phyloP scores from a whole-genome alignment of 495 filamentous ascomycete genomes.

The Hyphodiscus hymeniophilus region DNA sequence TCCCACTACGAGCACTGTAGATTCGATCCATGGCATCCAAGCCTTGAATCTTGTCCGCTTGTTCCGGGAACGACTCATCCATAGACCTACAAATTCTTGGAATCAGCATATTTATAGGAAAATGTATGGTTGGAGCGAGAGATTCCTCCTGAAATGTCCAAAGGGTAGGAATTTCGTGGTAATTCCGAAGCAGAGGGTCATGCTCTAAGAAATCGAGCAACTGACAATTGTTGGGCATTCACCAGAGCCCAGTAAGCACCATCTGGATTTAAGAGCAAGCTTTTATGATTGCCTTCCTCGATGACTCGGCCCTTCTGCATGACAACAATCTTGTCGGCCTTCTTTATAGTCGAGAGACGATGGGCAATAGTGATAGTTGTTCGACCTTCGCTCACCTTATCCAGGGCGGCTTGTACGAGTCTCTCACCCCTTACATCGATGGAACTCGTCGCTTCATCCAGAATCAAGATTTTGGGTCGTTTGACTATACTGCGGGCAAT shows the following conservation, averaged over 20 bases:
- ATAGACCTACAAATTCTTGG: too few relatives aligned
- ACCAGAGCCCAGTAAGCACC: conserved; percentile 42
- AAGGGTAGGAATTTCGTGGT: too few relatives aligned
- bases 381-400: conserved; percentile 50
- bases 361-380: conserved; percentile 53
- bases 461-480: conserved; percentile 56
- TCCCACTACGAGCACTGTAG: neutral
- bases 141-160: too few relatives aligned
- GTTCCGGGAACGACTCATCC: neutral
- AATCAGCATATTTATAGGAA: too few relatives aligned
- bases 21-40: neutral
- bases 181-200: too few relatives aligned
- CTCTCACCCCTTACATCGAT: conserved; percentile 64
- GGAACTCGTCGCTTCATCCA: conserved; percentile 70
- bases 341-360: conserved; percentile 46
- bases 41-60: neutral
- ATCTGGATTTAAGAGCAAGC: conserved; percentile 37
- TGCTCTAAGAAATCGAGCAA: too few relatives aligned
- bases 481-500: conserved; percentile 63
- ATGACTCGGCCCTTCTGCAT: conserved; percentile 47
- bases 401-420: conserved; percentile 58
- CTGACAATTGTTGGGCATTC: conserved; percentile 40
- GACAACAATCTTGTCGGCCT: conserved; percentile 53
- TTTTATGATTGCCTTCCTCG: conserved; percentile 45
- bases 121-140: too few relatives aligned